These are phyloP conservation scores for Acanthamoeba polyphaga DNA, from an alignment of 208 protist genomes.

Conservation along the genomic window DNA sequence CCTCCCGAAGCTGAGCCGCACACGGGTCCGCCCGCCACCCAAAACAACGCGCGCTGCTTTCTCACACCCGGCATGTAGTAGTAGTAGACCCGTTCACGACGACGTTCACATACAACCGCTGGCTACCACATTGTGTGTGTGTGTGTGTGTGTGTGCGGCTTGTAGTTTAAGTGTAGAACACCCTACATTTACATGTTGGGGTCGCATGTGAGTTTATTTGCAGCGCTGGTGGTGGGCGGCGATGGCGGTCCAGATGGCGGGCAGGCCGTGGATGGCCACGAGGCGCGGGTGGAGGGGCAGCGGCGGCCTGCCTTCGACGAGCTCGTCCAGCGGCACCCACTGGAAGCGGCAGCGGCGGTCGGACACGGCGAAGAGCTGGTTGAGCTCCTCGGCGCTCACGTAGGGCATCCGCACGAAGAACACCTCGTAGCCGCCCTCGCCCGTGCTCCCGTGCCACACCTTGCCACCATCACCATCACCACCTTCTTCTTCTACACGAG, in stretches of 20 bases:
- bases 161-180: no score
- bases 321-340: not conserved
- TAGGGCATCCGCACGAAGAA: slow-evolving; percentile 23
- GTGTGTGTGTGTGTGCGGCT: no score
- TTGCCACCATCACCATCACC: no score
- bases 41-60: no score
- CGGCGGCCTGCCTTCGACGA: not conserved
- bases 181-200: no score
- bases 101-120: no score
- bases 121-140: no score
- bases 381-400: slow-evolving; percentile 3
- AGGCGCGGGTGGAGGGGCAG: slow-evolving; percentile 11
- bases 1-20: not conserved
- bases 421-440: not conserved
- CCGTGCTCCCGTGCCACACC: slow-evolving; percentile 12
- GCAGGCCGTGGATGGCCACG: not conserved
- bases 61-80: no score
- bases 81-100: no score
- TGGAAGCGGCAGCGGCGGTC: not conserved
- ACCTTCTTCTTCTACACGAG: not conserved
- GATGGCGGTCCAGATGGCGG: slow-evolving; percentile 2
- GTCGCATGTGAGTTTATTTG: no score
- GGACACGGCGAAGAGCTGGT: not conserved
- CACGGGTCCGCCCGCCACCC: no score
- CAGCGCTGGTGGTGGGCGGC: not conserved